Base-by-base conservation (phyloP, 768 basidiomycete genomes). In the Fomitopsis serialis region DNA sequence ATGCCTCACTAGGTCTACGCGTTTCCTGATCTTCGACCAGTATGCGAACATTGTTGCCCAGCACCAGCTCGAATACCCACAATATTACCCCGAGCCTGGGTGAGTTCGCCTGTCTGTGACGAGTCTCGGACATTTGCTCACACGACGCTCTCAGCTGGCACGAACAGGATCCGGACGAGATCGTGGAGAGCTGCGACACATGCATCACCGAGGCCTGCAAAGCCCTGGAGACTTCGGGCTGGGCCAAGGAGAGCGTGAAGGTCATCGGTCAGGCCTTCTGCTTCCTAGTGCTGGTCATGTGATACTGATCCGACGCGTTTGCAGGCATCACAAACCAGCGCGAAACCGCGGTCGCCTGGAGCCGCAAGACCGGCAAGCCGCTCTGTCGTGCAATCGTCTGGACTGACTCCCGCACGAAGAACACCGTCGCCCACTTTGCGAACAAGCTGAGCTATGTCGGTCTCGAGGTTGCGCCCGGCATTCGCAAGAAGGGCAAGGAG, bases 261-360 rank as follows among this genome's bases (percentile, higher is more conserved):
- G 88, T 89, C 57, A 91, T 99, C 59, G 96, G 94, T 93, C 63
- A 58, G 85, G 72, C 17, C 42, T 34, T 23, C 21, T 35, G 22
- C 25, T 52, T 34, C 36, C 25, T 48, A 19, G 25, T 7, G 17
- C 27, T 21, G 23, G 9, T 40, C 50, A 24, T 44, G 34, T 52
- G 49, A 52, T 25, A 51, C 29, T 52, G 53, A 54, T 48, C 24
- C 46, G 40, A 19, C 55, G 48, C 50, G 50, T 43, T 3, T 45
- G 17, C 59, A 87, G 89, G 95, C 23, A 91, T 98, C 71, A 98
- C 96, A 40, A 99, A 98, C 66, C 96, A 98, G 71, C 85, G 97
- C 51, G 97, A 98, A 70, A 98, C 97, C 1, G 84, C 94, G 2
- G 84, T 98, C 27, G 89, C 84, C 17, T 98, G 97, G 97, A 90